Evolutionary conservation across 1,284 basidiomycete species (phyloP).

Genomic region (Leccinum subfulvum): DNA sequence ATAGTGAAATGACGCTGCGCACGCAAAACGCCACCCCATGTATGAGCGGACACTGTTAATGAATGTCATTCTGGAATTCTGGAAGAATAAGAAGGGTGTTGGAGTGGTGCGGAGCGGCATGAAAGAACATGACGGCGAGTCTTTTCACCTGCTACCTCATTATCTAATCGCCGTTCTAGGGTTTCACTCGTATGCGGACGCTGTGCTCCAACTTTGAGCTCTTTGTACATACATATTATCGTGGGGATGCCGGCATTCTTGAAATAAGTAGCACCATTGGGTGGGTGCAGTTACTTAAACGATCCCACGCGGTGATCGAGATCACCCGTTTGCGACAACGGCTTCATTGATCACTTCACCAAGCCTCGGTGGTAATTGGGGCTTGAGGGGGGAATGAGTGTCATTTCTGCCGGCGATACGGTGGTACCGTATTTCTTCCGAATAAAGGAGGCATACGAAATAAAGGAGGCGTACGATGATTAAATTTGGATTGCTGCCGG

Average conservation of each 20-base stretch:
- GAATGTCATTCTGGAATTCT: not conserved
- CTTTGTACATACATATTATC: not conserved
- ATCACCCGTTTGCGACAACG: too few relatives aligned
- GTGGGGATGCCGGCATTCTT: not conserved
- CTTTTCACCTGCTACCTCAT: too few relatives aligned
- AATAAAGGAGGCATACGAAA: not conserved
- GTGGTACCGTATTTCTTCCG: not conserved
- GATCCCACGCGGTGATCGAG: too few relatives aligned
- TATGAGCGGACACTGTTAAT: not conserved
- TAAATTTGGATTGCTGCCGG: not conserved
- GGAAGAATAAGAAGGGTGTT: not conserved
- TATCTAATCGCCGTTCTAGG: too few relatives aligned
- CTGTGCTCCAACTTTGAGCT: too few relatives aligned
- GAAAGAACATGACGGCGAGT: not conserved
- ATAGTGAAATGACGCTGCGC: not conserved
- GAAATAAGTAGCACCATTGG: not conserved
- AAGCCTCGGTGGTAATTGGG: not conserved
- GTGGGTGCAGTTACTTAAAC: too few relatives aligned
- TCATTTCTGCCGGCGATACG: not conserved
- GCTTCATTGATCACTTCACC: too few relatives aligned
- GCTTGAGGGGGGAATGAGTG: not conserved
- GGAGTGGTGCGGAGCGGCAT: not conserved
- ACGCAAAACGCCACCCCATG: not conserved
- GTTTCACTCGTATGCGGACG: too few relatives aligned
- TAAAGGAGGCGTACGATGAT: not conserved